Percentiles rank a stretch among this genome's conserved stretches.
phyloP scores from a whole-genome alignment of 2,329 filamentous ascomycete species.

The Calonectria montana region DNA sequence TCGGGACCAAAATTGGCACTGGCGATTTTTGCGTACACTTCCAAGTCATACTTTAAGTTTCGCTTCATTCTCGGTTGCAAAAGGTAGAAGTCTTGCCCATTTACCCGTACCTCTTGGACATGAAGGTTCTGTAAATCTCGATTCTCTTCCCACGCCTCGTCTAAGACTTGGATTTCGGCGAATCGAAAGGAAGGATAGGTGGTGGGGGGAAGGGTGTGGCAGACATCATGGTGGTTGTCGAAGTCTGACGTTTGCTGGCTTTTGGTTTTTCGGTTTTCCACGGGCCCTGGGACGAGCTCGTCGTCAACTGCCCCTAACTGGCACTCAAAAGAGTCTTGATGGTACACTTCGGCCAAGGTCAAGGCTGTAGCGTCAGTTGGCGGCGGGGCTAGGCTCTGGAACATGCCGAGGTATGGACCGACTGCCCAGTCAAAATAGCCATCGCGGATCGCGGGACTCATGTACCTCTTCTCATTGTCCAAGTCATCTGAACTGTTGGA shows the following conservation, averaged over 20 bases:
- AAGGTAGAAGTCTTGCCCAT: neutral
- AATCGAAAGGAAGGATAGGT: neutral
- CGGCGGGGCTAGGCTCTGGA: neutral
- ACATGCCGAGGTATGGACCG: neutral
- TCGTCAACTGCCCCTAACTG: neutral
- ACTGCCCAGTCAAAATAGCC: neutral
- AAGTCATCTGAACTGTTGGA: neutral
- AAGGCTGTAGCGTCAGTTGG: neutral
- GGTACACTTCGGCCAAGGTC: constrained; percentile 5
- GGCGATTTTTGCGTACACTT: neutral
- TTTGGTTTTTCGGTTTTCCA: neutral
- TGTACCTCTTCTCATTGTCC: neutral
- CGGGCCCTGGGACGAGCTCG: neutral
- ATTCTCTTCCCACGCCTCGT: neutral
- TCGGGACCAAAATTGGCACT: neutral
- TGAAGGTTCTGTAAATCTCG: neutral
- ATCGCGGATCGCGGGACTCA: neutral
- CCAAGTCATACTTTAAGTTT: neutral
- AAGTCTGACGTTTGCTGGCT: neutral
- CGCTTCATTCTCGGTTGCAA: neutral
- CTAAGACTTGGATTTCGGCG: neutral
- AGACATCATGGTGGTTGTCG: neutral
- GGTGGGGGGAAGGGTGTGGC: neutral
- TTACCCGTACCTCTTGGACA: neutral
- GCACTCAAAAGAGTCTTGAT: neutral